Evolutionary conservation across 768 basidiomycete species (phyloP).

Genomic region (Lyophyllum shimeji): DNA sequence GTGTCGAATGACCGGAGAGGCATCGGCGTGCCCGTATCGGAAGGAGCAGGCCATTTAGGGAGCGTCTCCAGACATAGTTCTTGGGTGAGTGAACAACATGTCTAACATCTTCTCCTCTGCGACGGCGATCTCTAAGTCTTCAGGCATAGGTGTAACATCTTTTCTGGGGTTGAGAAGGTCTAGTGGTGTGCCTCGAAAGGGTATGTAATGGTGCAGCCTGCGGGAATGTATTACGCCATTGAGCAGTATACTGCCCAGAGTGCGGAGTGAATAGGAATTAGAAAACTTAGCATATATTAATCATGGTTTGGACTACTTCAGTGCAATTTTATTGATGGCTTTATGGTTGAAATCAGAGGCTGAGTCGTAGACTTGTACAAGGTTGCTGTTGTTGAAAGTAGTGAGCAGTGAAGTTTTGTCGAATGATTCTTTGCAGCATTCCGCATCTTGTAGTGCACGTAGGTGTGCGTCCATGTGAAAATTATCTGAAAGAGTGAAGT

Average conservation of each 20-base stretch:
- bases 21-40: not conserved
- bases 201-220: conserved; percentile 3
- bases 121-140: not conserved
- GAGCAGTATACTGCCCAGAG: not conserved
- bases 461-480: not conserved
- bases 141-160: not conserved
- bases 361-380: conserved; percentile 4
- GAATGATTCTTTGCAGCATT: not conserved
- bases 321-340: conserved; percentile 1
- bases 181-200: not conserved
- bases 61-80: not conserved
- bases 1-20: not conserved
- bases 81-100: not conserved
- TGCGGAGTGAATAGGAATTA: conserved; percentile 1
- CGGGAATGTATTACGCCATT: conserved; percentile 1
- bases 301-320: conserved; percentile 1
- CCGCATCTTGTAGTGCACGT: not conserved
- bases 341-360: not conserved
- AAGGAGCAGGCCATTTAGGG: not conserved
- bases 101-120: conserved; percentile 2
- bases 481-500: not conserved
- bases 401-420: conserved; percentile 1
- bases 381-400: not conserved
- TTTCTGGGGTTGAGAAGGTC: conserved; percentile 1
- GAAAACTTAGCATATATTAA: conserved; percentile 5